Conservation (phyloP, 73 alveolate species). For the Paramecium primaurelia region DNA sequence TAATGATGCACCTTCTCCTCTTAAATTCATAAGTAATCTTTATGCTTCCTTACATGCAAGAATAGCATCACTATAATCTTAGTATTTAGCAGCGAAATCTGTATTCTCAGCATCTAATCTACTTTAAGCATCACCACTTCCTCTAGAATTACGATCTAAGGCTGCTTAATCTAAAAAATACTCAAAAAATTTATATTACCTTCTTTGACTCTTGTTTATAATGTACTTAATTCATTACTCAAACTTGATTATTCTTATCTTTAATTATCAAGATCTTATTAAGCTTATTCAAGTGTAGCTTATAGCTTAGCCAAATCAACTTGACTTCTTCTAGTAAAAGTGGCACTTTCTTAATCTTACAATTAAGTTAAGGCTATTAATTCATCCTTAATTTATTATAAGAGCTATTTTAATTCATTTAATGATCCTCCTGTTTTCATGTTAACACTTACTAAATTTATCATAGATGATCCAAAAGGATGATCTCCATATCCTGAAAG, state of each 20-base stretch:
- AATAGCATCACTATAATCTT: constrained; percentile 46
- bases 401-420: constrained; percentile 12
- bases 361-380: constrained; percentile 12
- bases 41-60: constrained; percentile 38
- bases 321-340: constrained; percentile 16
- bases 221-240: background rate
- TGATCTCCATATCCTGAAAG: constrained; percentile 31
- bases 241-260: constrained; percentile 26
- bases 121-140: background rate
- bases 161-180: background rate
- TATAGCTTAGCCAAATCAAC: constrained; percentile 36
- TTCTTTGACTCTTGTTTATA: background rate
- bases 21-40: background rate
- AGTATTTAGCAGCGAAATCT: constrained; percentile 32
- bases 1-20: constrained; percentile 22
- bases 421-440: constrained; percentile 48
- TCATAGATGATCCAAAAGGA: constrained; percentile 20
- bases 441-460: constrained; percentile 22
- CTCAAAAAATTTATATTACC: background rate
- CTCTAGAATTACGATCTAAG: constrained; percentile 28
- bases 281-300: constrained; percentile 38
- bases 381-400: constrained; percentile 40
- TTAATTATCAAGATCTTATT: constrained; percentile 36
- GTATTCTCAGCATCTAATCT: constrained; percentile 43
- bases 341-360: background rate